Evolutionary conservation across 495 filamentous ascomycete genomes (phyloP).

Genomic region (Aspergillus nanangensis): DNA sequence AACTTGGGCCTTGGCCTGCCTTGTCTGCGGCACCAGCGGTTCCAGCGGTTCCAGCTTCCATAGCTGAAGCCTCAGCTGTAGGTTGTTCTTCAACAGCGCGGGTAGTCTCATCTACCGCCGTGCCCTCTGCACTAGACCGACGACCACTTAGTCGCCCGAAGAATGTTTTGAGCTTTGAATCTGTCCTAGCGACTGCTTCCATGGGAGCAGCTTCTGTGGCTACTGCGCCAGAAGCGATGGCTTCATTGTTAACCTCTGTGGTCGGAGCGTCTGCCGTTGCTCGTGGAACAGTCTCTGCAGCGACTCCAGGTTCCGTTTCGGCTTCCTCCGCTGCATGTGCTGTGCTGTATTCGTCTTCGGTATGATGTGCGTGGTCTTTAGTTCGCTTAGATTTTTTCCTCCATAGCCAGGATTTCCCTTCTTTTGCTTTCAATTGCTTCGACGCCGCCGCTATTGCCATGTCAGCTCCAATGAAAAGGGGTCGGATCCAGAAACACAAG

Average conservation of each 20-base stretch:
- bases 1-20: conserved; percentile 2
- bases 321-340: conserved; percentile 3
- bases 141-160: conserved; percentile 50
- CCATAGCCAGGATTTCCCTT: conserved; percentile 26
- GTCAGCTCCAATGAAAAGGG: neutral
- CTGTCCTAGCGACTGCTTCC: conserved; percentile 20
- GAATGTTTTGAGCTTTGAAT: conserved; percentile 56
- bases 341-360: conserved; percentile 4
- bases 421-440: conserved; percentile 17
- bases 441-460: conserved; percentile 43
- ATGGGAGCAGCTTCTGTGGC: conserved; percentile 15
- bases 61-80: neutral
- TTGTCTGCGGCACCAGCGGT: conserved; percentile 1
- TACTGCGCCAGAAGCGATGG: conserved; percentile 10
- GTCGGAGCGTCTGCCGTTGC: neutral
- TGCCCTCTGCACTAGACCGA: conserved; percentile 22
- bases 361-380: conserved; percentile 8
- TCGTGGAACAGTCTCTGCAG: conserved; percentile 6
- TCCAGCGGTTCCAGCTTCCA: too few relatives aligned
- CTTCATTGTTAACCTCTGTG: neutral
- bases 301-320: conserved; percentile 4
- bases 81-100: neutral
- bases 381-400: conserved; percentile 24
- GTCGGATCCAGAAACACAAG: neutral
- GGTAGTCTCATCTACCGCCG: neutral